These are phyloP conservation scores for Flaveria bidentis DNA, from an alignment of 129 eudicot species.

Conservation along the genomic window DNA sequence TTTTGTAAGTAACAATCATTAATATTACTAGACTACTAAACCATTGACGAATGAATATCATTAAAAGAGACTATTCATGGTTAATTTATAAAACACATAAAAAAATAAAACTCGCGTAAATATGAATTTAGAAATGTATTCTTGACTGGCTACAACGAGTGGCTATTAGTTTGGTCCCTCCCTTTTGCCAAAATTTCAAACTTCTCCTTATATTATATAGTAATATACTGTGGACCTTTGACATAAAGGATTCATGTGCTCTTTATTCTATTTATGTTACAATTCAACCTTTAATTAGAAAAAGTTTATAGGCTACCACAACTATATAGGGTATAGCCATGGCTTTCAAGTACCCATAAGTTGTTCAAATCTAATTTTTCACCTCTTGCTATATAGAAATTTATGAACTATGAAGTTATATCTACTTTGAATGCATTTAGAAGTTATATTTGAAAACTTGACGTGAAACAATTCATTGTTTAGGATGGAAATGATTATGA, in stretches of 20 bases:
- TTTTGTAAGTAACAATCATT: too few relatives aligned
- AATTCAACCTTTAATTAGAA: slow-evolving; percentile 23
- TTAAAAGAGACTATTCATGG: too few relatives aligned
- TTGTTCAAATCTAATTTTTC: slow-evolving; percentile 7
- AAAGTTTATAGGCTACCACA: slow-evolving; percentile 28
- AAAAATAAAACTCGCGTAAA: too few relatives aligned
- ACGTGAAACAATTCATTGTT: background rate
- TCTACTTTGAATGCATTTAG: background rate
- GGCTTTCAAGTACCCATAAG: slow-evolving; percentile 26
- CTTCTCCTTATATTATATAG: slow-evolving; percentile 5
- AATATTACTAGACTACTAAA: too few relatives aligned
- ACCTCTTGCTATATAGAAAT: background rate
- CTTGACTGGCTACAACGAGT: slow-evolving; percentile 23
- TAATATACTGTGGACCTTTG: slow-evolving; percentile 32
- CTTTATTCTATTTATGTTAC: slow-evolving; percentile 27
- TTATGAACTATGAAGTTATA: slow-evolving; percentile 9
- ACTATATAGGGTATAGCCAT: slow-evolving; percentile 9
- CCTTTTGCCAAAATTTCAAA: slow-evolving; percentile 1
- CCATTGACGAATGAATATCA: too few relatives aligned
- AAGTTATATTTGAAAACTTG: background rate
- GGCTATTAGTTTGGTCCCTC: slow-evolving; percentile 22
- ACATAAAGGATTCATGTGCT: slow-evolving; percentile 37
- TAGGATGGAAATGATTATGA: background rate
- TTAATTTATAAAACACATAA: too few relatives aligned
- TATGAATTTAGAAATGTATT: background rate